Conservation (phyloP, 768 basidiomycete genomes). For the Daedaleopsis sinensis region DNA sequence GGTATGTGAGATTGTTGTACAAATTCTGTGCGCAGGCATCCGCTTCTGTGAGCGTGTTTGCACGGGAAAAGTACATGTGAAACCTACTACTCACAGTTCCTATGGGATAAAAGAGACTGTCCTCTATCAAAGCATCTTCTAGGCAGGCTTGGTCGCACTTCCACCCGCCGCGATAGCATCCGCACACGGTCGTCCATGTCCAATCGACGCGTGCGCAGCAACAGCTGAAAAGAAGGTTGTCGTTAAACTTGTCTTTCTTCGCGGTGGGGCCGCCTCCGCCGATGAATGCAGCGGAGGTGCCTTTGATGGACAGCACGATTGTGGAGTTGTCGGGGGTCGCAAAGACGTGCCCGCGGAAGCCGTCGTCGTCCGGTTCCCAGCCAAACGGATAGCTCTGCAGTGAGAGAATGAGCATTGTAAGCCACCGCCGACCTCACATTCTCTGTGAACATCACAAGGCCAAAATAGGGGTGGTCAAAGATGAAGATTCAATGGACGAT, state of each 20-base stretch:
- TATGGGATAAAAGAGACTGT: slow-evolving; percentile 87
- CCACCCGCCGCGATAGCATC: slow-evolving; percentile 79
- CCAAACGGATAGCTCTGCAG: slow-evolving; percentile 79
- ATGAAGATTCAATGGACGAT: too few species aligned
- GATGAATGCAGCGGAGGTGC: slow-evolving; percentile 79
- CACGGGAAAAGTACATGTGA: neutral
- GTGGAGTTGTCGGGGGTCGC: slow-evolving; percentile 82
- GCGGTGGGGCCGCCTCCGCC: slow-evolving; percentile 82
- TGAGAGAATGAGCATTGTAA: too few species aligned
- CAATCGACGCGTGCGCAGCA: slow-evolving; percentile 93
- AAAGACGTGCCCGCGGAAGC: slow-evolving; percentile 91
- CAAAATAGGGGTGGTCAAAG: too few species aligned
- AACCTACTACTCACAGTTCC: slow-evolving; percentile 65
- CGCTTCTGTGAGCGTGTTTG: neutral
- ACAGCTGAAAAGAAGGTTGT: slow-evolving; percentile 91
- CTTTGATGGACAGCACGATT: slow-evolving; percentile 89
- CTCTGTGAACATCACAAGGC: too few species aligned
- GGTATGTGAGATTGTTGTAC: slow-evolving; percentile 91
- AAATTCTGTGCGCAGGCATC: slow-evolving; percentile 59
- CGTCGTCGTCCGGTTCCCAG: slow-evolving; percentile 88
- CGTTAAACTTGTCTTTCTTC: slow-evolving; percentile 91
- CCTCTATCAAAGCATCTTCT: slow-evolving; percentile 71
- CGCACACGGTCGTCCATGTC: slow-evolving; percentile 94
- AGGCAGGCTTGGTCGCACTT: slow-evolving; percentile 83
- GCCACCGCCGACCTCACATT: too few species aligned